Evolutionary conservation across 2,329 filamentous ascomycete species (phyloP), one percentile per base, ranked within the genome.

Genomic region (Sarocladium strictum): DNA sequence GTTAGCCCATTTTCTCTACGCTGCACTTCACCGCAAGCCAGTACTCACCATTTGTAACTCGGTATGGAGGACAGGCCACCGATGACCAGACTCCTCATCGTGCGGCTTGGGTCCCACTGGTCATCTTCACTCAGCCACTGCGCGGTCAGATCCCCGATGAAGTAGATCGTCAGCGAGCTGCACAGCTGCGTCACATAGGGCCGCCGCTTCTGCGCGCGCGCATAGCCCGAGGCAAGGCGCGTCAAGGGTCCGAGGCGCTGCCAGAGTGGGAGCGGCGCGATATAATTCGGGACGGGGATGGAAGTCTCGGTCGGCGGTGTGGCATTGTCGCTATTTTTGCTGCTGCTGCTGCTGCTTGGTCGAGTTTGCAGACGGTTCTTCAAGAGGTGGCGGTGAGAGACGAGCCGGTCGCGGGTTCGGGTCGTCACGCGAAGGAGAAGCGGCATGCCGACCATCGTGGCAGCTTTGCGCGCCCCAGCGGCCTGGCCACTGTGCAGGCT

Each of bases 171-270:
- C 45, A 96, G 69, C 40, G 87, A 84, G 61, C 83, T 90, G 59
- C 79, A 76, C 57, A 96, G 68, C 73, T 97, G 92, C 10, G 90
- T 95, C n/a, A 79, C 72, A 64, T 90, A 89, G 0, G 93, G 92
- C 51, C 85, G 76, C 51, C 80, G 78, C 53, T 81, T 75, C 71
- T 96, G 90, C 47, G 84, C 81, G 21, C 85, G 79, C 15, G 80
- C 84, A 66, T 94, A 96, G 0, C 77, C 77, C 59, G 77, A 69
- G 19, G 76, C 77, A 0, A 72, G 70, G 32, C 72, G 71, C 2
- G 81, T 83, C 54, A 85, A 56, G 2, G 81, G 81, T 0, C 81
- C 81, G 2, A 85, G 71, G 0, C 80, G 73, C 62, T 79, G 76
- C 80, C 81, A 84, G 38, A 84, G 59, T 2, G 77, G 71, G 1